A percentile compares a stretch with the other conserved stretches of the same genome.
Evolutionary conservation across 352 stramenopile genomes (phyloP).

Genomic region (Globisporangium alternatum): DNA sequence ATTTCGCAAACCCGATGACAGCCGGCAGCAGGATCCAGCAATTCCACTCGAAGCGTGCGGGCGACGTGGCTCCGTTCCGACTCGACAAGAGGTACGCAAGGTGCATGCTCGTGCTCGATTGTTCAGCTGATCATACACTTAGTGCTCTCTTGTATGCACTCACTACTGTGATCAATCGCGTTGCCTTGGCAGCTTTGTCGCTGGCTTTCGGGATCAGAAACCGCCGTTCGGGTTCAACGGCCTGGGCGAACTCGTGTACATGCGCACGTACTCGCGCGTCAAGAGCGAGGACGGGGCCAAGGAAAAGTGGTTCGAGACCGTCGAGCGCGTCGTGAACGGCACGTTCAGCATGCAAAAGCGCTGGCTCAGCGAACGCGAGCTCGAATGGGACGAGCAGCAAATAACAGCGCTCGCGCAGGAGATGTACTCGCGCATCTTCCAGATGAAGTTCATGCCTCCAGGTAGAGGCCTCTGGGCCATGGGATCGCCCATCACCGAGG

Average conservation of each 20-base stretch:
- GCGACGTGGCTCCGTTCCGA: background rate
- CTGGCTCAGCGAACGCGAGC: constrained; percentile 51
- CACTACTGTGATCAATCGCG: background rate
- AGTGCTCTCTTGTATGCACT: background rate
- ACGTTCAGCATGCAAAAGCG: constrained; percentile 93
- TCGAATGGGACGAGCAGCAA: constrained; percentile 68
- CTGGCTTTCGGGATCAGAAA: constrained; percentile 36
- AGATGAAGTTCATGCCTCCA: constrained; percentile 94
- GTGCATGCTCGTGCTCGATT: background rate
- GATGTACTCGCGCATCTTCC: constrained; percentile 92
- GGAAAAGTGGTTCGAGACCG: constrained; percentile 90
- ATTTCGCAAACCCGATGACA: background rate
- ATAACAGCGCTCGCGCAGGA: constrained; percentile 65
- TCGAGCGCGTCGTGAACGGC: constrained; percentile 92
- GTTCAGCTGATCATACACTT: background rate
- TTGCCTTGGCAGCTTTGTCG: constrained; percentile 36
- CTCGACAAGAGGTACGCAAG: constrained; percentile 17
- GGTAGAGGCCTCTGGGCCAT: constrained; percentile 93
- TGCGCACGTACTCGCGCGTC: constrained; percentile 89
- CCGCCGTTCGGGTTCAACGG: constrained; percentile 93
- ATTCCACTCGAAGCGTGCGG: background rate
- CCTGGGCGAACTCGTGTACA: constrained; percentile 92
- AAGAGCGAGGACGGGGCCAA: constrained; percentile 66
- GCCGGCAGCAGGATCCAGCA: too few species aligned
- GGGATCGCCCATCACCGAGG: constrained; percentile 89